These are phyloP conservation scores for Starmerella vitae DNA, from an alignment of 805 yeast species.

Conservation along the genomic window DNA sequence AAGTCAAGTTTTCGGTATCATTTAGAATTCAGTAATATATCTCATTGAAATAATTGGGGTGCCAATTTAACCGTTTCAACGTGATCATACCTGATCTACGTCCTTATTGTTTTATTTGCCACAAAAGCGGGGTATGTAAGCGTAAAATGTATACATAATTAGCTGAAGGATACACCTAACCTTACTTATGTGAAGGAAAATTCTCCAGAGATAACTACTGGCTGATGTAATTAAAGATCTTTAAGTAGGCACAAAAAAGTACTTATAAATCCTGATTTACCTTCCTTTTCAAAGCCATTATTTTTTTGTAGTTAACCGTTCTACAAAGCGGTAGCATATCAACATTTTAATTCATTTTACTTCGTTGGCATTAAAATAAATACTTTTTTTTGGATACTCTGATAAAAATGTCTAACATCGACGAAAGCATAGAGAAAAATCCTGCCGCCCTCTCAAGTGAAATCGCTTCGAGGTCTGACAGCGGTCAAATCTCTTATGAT, in stretches of 20 bases:
- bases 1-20: too few relatives aligned
- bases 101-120: too few relatives aligned
- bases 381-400: too few relatives aligned
- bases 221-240: conserved; percentile 1
- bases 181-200: too few relatives aligned
- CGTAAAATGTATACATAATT: too few relatives aligned
- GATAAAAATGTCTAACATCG: not conserved
- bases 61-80: too few relatives aligned
- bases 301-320: not conserved
- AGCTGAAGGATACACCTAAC: too few relatives aligned
- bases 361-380: not conserved
- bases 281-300: not conserved
- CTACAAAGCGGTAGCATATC: not conserved
- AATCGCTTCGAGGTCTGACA: conserved; percentile 1
- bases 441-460: conserved; percentile 5
- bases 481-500: conserved; percentile 1
- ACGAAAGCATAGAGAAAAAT: conserved; percentile 1
- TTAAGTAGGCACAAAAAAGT: not conserved
- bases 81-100: too few relatives aligned
- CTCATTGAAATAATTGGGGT: too few relatives aligned
- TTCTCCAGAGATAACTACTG: too few relatives aligned
- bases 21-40: too few relatives aligned
- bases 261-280: not conserved
- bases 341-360: not conserved
- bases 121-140: too few relatives aligned